A percentile compares a stretch with the other conserved stretches of the same genome.
Evolutionary conservation across 495 filamentous ascomycete genomes (phyloP).

Genomic region (Lepidopterella palustris): DNA sequence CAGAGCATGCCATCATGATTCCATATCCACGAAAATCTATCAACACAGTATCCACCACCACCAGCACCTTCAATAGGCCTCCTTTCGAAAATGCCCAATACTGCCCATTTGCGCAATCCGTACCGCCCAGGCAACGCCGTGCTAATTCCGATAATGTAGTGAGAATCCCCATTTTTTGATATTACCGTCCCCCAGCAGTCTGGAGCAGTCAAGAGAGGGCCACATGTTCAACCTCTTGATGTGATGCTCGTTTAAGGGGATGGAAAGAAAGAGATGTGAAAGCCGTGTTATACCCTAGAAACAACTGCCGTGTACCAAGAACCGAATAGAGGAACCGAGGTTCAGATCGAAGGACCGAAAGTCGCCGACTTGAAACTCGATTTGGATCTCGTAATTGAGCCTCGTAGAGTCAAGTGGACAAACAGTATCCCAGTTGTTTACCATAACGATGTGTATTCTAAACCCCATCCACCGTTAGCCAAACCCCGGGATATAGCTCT

Average conservation of each 20-base stretch:
- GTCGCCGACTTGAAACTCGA: too few species aligned
- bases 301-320: too few species aligned
- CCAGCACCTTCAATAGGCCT: too few species aligned
- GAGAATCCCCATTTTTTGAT: not conserved
- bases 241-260: not conserved
- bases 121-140: not conserved
- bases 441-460: not conserved
- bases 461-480: not conserved
- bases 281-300: not conserved
- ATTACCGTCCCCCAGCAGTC: not conserved
- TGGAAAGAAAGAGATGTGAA: constrained; percentile 1
- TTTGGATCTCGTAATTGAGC: too few species aligned
- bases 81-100: too few species aligned
- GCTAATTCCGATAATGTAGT: not conserved
- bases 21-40: constrained; percentile 1
- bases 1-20: constrained; percentile 1
- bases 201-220: constrained; percentile 13
- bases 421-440: not conserved
- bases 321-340: too few species aligned
- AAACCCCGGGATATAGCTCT: constrained; percentile 7
- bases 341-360: too few species aligned
- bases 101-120: too few species aligned
- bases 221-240: constrained; percentile 21
- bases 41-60: not conserved
- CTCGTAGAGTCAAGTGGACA: not conserved